Evolutionary conservation across 768 basidiomycete genomes (phyloP).

Genomic region (Dentipellis fragilis): DNA sequence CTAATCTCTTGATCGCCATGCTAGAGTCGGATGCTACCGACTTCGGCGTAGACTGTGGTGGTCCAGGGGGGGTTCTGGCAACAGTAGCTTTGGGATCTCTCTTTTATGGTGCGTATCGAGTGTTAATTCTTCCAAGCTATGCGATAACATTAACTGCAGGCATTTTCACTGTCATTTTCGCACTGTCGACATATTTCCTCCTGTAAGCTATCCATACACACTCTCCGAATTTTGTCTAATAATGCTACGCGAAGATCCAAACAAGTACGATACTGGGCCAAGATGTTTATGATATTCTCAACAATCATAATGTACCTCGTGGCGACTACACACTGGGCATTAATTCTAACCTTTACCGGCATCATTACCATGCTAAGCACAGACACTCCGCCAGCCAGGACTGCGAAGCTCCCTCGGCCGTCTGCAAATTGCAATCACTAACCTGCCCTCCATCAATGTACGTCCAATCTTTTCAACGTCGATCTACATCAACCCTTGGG

Average conservation of each 20-base stretch:
- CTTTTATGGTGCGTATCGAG: neutral
- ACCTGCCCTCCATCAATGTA: neutral
- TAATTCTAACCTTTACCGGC: neutral
- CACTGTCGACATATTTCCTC: neutral
- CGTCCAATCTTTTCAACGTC: neutral
- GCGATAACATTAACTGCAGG: neutral
- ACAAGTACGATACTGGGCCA: neutral
- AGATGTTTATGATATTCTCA: neutral
- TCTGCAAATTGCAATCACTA: neutral
- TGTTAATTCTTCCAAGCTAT: neutral
- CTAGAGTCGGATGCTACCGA: too few relatives aligned
- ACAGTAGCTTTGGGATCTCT: too few relatives aligned
- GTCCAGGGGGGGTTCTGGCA: too few relatives aligned
- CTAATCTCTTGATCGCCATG: too few relatives aligned
- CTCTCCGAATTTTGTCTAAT: neutral
- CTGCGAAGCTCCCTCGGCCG: neutral
- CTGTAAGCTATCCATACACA: neutral
- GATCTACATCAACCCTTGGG: neutral
- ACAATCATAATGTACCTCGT: neutral
- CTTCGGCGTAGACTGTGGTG: too few relatives aligned
- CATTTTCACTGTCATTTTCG: neutral
- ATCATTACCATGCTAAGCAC: neutral
- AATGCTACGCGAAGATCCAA: neutral
- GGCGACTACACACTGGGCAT: neutral
- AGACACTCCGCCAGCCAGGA: too few relatives aligned